Percentiles rank a stretch among this genome's conserved stretches.
Conservation (phyloP, 176 grass and related monocot genomes). For the Oryza coarctata region DNA sequence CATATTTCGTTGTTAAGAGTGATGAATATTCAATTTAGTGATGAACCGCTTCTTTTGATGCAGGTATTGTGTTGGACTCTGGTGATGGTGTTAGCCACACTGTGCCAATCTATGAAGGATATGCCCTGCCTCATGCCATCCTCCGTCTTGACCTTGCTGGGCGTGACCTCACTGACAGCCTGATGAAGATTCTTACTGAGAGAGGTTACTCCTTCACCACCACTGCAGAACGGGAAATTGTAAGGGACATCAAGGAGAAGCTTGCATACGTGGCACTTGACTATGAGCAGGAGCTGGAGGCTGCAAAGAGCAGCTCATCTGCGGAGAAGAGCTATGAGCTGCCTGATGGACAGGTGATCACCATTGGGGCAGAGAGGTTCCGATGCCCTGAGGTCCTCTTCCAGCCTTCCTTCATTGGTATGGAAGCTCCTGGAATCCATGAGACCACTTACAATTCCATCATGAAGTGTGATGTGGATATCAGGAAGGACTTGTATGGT, state of each 20-base stretch:
- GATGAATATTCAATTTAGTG: not conserved
- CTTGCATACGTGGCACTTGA: constrained; percentile 43
- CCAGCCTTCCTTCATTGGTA: constrained; percentile 48
- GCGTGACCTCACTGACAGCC: constrained; percentile 44
- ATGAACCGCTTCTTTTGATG: not conserved
- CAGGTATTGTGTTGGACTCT: constrained; percentile 48
- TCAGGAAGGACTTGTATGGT: constrained; percentile 53
- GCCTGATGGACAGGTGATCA: constrained; percentile 52
- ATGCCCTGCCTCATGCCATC: constrained; percentile 47
- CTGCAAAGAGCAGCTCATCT: constrained; percentile 40
- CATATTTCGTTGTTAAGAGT: not conserved
- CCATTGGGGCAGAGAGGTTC: constrained; percentile 51
- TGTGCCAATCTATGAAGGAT: constrained; percentile 46
- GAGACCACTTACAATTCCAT: constrained; percentile 59
- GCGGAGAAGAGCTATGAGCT: constrained; percentile 56
- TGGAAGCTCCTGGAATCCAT: constrained; percentile 55
- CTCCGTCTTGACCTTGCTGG: constrained; percentile 49
- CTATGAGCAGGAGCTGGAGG: constrained; percentile 51
- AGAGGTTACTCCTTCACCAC: constrained; percentile 54
- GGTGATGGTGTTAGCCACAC: constrained; percentile 52
- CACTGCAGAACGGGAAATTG: constrained; percentile 49
- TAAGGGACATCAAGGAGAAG: constrained; percentile 54
- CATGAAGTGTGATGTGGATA: constrained; percentile 53
- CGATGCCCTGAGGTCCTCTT: constrained; percentile 53
- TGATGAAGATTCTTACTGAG: constrained; percentile 56